Evolutionary conservation across 2,329 filamentous ascomycete genomes (phyloP), one percentile per base, ranked within the genome.

Genomic region (Erysiphe pulchra): DNA sequence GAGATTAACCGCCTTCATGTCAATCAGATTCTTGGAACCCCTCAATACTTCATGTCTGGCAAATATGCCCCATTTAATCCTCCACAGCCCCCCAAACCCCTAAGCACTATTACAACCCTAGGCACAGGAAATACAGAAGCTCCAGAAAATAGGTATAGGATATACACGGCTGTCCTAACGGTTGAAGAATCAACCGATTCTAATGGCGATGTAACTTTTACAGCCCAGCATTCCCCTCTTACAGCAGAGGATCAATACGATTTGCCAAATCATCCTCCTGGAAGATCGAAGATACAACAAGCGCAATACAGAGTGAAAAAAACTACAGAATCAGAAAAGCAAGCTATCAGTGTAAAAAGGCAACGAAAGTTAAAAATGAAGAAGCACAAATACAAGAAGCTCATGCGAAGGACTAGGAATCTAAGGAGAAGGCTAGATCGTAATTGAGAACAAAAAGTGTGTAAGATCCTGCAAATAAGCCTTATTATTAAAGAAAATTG

Each of bases 381-480:
- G 81, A 98, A 95, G 75, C 87, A 95, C 73, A 98, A 98, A 77
- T 93, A 93, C 65, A 95, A 94, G 85, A 98, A 98, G 75, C 69
- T 95, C 54, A 85, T 93, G 81, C 82, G 80, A 70, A 73, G 76
- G 63, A 94, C 87, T 58, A 75, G 87, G 61, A 87, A 83, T 60
- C 63, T 85, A 67, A 78, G 87, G 60, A 76, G 85, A 60, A 92
- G 86, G 45, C 51, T 59, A 49, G 57, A 59, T 51, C 54, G 57
- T 47, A 58, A 56, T 14, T 41, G 20, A 41, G 34, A 37, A 37
- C 14, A 17, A 18, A 17, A 10, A 41, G 20, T 24, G 13, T 18
- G 38, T 17, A 18, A 18, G 38, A 28, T 28, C 8, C 4, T 28
- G 24, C 24, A 28, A 28, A 28, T 28, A 6, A 28, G 8, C 24